A percentile compares a stretch with the other conserved stretches of the same genome.
Evolutionary conservation across 2,329 filamentous ascomycete species (phyloP).

Genomic region (Penicillium janthinellum): DNA sequence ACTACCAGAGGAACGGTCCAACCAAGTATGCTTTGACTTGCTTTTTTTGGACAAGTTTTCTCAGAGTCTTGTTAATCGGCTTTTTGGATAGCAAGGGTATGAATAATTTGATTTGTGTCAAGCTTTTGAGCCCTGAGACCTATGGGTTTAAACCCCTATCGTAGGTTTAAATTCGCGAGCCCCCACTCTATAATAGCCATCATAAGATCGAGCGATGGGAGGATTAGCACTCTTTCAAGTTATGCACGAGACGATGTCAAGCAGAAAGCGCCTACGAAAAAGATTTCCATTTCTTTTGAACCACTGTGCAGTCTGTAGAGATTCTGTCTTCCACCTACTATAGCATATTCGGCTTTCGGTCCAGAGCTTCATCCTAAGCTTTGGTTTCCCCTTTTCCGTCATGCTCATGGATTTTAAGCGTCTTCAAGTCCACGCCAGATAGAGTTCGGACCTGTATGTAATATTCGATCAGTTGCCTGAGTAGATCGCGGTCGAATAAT

Average conservation of each 20-base stretch:
- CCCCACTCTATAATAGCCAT: too few relatives aligned
- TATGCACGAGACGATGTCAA: too few relatives aligned
- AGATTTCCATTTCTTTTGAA: background rate
- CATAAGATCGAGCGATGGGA: too few relatives aligned
- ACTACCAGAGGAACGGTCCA: too few relatives aligned
- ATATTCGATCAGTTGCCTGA: background rate
- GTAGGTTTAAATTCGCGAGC: too few relatives aligned
- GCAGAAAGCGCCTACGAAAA: background rate
- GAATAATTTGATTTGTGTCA: too few relatives aligned
- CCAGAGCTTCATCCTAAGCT: background rate
- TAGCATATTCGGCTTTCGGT: background rate
- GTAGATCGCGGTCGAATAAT: background rate
- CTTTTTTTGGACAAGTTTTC: too few relatives aligned
- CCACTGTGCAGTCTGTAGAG: background rate
- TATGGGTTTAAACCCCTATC: too few relatives aligned
- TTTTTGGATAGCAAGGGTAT: too few relatives aligned
- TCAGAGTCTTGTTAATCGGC: too few relatives aligned
- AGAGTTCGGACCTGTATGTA: slow-evolving; percentile 28
- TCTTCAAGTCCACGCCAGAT: slow-evolving; percentile 29
- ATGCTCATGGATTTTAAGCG: slow-evolving; percentile 29
- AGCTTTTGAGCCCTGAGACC: too few relatives aligned
- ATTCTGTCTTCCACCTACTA: background rate
- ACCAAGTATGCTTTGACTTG: too few relatives aligned
- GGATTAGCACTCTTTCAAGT: background rate
- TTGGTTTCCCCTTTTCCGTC: slow-evolving; percentile 10